A percentile compares a stretch with the other conserved stretches of the same genome.
Evolutionary conservation across 176 grass and related monocot genomes (phyloP).

Genomic region (Canna indica): DNA sequence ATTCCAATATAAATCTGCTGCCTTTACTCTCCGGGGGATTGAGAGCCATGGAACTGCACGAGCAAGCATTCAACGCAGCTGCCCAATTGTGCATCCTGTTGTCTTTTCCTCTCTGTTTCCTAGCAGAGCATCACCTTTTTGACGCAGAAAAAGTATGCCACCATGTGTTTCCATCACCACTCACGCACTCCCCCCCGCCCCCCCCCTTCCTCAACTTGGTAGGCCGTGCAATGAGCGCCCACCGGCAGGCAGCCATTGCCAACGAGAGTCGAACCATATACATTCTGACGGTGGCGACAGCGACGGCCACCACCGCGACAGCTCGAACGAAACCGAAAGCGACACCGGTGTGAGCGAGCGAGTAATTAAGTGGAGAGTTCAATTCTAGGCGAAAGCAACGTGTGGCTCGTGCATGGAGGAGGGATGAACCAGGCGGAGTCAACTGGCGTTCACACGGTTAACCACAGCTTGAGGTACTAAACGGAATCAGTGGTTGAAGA

Average conservation of each 20-base stretch:
- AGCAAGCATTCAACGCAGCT: not conserved
- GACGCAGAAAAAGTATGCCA: not conserved
- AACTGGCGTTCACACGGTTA: no score
- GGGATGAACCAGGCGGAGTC: no score
- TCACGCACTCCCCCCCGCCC: no score
- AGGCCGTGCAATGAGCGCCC: not conserved
- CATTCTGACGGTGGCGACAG: not conserved
- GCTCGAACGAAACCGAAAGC: constrained; percentile 3
- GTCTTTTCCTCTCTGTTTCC: not conserved
- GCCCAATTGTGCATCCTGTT: not conserved
- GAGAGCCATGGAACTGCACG: not conserved
- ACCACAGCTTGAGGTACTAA: no score
- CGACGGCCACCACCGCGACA: not conserved
- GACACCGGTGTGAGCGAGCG: no score
- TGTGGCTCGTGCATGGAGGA: no score
- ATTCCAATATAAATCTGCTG: no score
- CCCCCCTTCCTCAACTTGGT: not conserved
- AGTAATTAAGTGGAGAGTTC: no score
- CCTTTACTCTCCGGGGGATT: not conserved
- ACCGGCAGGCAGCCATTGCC: not conserved
- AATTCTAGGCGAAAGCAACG: not conserved
- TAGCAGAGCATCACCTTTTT: not conserved
- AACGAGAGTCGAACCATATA: not conserved
- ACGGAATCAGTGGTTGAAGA: no score
- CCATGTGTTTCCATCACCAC: not conserved